Percentiles rank a stretch among this genome's conserved stretches.
These are phyloP conservation scores for Sarocladium brachiariae DNA, from an alignment of 2,329 filamentous ascomycete genomes.

Conservation along the genomic window DNA sequence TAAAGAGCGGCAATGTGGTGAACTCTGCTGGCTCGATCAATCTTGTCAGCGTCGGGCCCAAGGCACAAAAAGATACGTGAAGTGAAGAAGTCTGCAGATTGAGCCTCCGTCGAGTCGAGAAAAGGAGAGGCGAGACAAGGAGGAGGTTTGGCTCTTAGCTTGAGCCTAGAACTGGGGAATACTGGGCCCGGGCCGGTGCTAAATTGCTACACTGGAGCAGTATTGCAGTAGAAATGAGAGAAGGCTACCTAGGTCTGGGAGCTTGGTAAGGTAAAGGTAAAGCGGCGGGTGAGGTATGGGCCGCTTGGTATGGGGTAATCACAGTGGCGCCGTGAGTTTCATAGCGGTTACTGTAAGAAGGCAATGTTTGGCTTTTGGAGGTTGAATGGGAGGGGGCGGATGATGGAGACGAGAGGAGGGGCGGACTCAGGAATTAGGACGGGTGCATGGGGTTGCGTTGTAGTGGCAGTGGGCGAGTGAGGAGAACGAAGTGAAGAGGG, in stretches of 20 bases:
- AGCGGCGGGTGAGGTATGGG: constrained; percentile 6
- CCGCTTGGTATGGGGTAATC: constrained; percentile 9
- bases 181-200: background rate
- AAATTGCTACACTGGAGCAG: background rate
- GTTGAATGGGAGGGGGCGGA: background rate
- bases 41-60: constrained; percentile 4
- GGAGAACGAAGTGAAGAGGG: background rate
- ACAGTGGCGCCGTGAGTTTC: constrained; percentile 6
- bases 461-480: background rate
- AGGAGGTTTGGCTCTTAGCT: background rate
- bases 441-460: background rate
- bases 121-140: constrained; percentile 1
- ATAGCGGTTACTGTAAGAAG: background rate
- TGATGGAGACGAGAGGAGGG: background rate
- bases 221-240: too few species aligned
- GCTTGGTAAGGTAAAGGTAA: constrained; percentile 7
- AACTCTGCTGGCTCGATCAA: background rate
- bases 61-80: background rate
- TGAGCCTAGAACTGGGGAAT: background rate
- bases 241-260: background rate
- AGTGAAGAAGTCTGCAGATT: background rate
- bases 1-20: constrained; percentile 8
- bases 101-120: background rate
- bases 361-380: background rate
- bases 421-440: background rate